Conservation (phyloP, 768 basidiomycete genomes). For the Favolaschia claudopus region DNA sequence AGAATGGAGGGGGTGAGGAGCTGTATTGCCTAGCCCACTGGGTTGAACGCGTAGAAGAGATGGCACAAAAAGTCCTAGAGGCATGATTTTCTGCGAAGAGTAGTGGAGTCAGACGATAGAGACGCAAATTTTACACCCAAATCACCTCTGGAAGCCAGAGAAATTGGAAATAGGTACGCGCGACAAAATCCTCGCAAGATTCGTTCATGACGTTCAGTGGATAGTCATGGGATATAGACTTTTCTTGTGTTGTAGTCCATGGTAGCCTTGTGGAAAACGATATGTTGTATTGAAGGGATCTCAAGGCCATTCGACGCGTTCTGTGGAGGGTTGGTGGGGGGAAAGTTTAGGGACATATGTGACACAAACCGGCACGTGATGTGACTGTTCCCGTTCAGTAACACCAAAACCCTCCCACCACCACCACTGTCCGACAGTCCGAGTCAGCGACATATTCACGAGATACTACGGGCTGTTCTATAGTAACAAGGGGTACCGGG, state of each 20-base stretch:
- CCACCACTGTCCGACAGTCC: no score
- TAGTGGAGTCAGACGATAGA: constrained; percentile 4
- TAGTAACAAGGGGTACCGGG: no score
- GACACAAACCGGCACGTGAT: no score
- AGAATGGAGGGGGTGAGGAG: constrained; percentile 63
- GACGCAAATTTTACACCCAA: constrained; percentile 13
- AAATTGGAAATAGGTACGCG: constrained; percentile 75
- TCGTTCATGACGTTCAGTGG: constrained; percentile 59
- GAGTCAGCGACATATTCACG: no score
- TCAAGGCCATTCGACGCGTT: constrained; percentile 11
- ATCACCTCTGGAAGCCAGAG: constrained; percentile 80
- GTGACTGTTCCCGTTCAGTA: no score
- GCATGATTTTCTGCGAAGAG: constrained; percentile 69
- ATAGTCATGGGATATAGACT: constrained; percentile 60
- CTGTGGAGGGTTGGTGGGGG: no score
- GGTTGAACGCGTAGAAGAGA: constrained; percentile 60
- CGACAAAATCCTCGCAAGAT: constrained; percentile 62
- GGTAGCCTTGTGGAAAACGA: background rate
- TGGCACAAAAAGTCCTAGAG: constrained; percentile 62
- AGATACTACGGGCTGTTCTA: no score
- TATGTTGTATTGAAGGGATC: constrained; percentile 11
- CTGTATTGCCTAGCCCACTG: constrained; percentile 34
- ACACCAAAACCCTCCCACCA: no score
- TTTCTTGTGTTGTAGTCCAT: constrained; percentile 71
- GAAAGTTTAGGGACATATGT: no score